Conservation (phyloP, 352 stramenopile species). For the Phytophthora sp. region DNA sequence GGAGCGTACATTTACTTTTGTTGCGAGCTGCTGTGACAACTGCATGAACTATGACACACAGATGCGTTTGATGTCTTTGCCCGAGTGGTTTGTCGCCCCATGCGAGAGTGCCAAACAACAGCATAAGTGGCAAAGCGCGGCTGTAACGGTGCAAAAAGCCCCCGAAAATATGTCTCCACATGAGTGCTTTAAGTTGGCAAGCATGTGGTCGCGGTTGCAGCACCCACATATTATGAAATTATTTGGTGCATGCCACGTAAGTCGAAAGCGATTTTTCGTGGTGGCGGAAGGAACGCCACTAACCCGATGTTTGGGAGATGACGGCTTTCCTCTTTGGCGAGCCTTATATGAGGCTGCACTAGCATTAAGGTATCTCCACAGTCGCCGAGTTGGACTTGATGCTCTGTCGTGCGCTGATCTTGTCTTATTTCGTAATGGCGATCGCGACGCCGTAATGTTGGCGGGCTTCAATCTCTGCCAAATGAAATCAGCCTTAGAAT, state of each 20-base stretch:
- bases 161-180: slow-evolving; percentile 4
- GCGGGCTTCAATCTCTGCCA: slow-evolving; percentile 29
- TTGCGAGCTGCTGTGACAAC: slow-evolving; percentile 15
- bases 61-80: slow-evolving; percentile 28
- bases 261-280: slow-evolving; percentile 34
- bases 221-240: slow-evolving; percentile 36
- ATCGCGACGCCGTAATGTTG: slow-evolving; percentile 24
- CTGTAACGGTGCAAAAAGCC: slow-evolving; percentile 26
- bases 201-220: slow-evolving; percentile 31
- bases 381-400: slow-evolving; percentile 23
- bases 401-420: slow-evolving; percentile 35
- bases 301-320: slow-evolving; percentile 24
- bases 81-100: slow-evolving; percentile 39
- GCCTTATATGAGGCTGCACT: slow-evolving; percentile 34
- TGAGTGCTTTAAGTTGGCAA: slow-evolving; percentile 27
- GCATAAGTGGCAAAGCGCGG: slow-evolving; percentile 33
- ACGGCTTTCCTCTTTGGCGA: slow-evolving; percentile 36
- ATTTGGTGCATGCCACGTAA: slow-evolving; percentile 37
- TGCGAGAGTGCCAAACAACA: slow-evolving; percentile 33
- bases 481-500: slow-evolving; percentile 23
- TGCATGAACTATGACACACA: slow-evolving; percentile 13
- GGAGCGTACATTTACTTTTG: slow-evolving; percentile 30
- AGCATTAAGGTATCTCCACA: slow-evolving; percentile 34
- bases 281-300: slow-evolving; percentile 33
- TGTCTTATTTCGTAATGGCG: slow-evolving; percentile 31